Evolutionary conservation across 148 eudicot genomes (phyloP).

Genomic region (Arctostaphylos glauca): DNA sequence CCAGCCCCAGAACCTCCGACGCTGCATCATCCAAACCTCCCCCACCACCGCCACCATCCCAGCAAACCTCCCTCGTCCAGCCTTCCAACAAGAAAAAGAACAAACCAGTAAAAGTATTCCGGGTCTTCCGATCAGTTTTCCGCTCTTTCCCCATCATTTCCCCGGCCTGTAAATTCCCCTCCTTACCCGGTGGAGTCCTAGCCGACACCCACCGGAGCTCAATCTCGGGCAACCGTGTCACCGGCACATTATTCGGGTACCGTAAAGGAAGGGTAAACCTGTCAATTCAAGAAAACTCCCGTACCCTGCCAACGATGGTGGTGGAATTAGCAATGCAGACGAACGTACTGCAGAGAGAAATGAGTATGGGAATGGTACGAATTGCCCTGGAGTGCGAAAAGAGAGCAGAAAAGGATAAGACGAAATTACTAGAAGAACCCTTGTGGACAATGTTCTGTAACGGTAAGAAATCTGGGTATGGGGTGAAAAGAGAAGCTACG

Average conservation of each 20-base stretch:
- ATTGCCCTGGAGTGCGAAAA: slow-evolving; percentile 81
- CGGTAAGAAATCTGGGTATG: slow-evolving; percentile 67
- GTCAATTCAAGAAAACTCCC: slow-evolving; percentile 60
- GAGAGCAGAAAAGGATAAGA: slow-evolving; percentile 27
- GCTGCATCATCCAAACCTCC: slow-evolving; percentile 14
- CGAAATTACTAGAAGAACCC: slow-evolving; percentile 53
- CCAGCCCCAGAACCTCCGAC: neutral
- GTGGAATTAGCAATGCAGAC: slow-evolving; percentile 72
- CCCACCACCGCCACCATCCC: slow-evolving; percentile 25
- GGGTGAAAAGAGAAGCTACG: slow-evolving; percentile 54
- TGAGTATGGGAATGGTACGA: slow-evolving; percentile 62
- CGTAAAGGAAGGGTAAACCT: slow-evolving; percentile 65
- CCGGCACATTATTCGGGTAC: slow-evolving; percentile 68
- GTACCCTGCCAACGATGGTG: slow-evolving; percentile 50
- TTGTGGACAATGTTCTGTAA: slow-evolving; percentile 71
- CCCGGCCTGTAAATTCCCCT: slow-evolving; percentile 49
- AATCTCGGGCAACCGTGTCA: slow-evolving; percentile 23
- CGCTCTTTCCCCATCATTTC: slow-evolving; percentile 67
- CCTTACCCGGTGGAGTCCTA: slow-evolving; percentile 43
- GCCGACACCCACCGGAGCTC: slow-evolving; percentile 29
- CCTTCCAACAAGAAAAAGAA: slow-evolving; percentile 53
- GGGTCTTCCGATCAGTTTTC: slow-evolving; percentile 51
- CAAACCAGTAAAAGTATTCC: slow-evolving; percentile 33
- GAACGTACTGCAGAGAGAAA: slow-evolving; percentile 48
- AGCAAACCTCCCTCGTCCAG: slow-evolving; percentile 34